A percentile compares a stretch with the other conserved stretches of the same genome.
Evolutionary conservation across 345 rosid species (phyloP).

Genomic region (Salix udensis): DNA sequence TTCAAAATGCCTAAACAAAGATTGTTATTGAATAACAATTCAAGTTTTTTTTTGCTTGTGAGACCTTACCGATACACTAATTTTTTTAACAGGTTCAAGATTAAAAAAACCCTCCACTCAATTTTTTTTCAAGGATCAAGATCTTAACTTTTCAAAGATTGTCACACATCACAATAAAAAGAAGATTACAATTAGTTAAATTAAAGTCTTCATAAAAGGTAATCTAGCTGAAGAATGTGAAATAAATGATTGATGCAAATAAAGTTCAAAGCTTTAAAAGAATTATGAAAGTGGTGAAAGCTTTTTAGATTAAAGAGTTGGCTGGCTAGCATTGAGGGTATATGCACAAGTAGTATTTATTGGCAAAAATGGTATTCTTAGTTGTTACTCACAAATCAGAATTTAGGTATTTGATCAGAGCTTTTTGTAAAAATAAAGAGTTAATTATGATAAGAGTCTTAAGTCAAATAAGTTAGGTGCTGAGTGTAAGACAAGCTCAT

Average conservation of each 20-base stretch:
- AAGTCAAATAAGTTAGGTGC: too few relatives aligned
- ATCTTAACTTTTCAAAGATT: background rate
- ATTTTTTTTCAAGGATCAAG: background rate
- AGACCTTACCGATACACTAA: background rate
- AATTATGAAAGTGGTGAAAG: background rate
- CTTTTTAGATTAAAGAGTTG: too few relatives aligned
- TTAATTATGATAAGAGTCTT: background rate
- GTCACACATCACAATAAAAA: too few relatives aligned
- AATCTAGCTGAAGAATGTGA: background rate
- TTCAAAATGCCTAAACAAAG: too few relatives aligned
- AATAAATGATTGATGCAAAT: background rate
- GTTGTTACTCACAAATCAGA: too few relatives aligned
- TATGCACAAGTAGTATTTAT: too few relatives aligned
- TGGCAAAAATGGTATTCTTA: too few relatives aligned
- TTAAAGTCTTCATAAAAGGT: background rate
- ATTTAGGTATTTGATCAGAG: too few relatives aligned
- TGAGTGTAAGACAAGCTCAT: background rate
- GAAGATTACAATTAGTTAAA: background rate
- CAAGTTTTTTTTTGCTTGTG: accelerated
- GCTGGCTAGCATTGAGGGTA: background rate
- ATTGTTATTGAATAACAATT: background rate
- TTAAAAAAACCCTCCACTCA: background rate
- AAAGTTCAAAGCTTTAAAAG: background rate
- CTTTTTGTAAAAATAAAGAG: background rate
- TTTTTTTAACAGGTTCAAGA: background rate